phyloP scores from a whole-genome alignment of 768 basidiomycete species.

The Guyanaporus albipodus region DNA sequence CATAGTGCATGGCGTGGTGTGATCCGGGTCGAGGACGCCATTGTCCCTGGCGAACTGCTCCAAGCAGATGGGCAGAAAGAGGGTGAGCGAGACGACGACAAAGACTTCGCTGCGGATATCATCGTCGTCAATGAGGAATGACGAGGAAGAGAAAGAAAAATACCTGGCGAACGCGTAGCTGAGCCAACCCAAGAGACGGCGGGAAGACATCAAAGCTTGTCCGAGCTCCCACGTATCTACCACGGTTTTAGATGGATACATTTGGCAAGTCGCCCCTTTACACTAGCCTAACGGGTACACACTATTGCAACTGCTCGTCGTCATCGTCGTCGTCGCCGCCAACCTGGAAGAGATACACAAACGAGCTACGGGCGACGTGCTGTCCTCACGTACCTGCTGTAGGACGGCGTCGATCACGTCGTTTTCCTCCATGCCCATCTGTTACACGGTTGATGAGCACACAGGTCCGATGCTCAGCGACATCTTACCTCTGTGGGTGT shows the following conservation, averaged over 20 bases:
- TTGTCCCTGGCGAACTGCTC: conserved; percentile 91
- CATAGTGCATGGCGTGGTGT: conserved; percentile 51
- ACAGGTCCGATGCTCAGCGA: background rate
- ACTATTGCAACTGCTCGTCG: background rate
- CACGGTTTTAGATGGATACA: too few relatives aligned
- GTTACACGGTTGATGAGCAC: too few relatives aligned
- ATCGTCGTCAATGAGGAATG: background rate
- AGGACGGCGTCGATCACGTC: conserved; percentile 60
- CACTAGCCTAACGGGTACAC: too few relatives aligned
- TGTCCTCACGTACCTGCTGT: conserved; percentile 44
- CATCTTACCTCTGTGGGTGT: conserved; percentile 52
- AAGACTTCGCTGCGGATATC: conserved; percentile 70
- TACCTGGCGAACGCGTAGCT: conserved; percentile 85
- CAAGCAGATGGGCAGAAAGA: conserved; percentile 79
- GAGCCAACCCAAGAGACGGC: conserved; percentile 67
- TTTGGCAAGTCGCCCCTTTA: background rate
- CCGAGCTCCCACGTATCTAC: conserved; percentile 2
- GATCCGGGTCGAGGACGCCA: conserved; percentile 72
- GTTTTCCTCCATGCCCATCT: conserved; percentile 59
- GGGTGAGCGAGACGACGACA: conserved; percentile 73
- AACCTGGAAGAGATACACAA: conserved; percentile 11
- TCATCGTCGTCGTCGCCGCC: conserved; percentile 13
- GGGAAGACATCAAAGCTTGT: conserved; percentile 11
- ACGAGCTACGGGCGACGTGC: background rate
- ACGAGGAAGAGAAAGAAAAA: background rate